Percentiles rank a stretch among this genome's conserved stretches.
These are phyloP conservation scores for Coemansia umbellata DNA, from an alignment of 192 early-diverging fungal genomes.

Conservation along the genomic window DNA sequence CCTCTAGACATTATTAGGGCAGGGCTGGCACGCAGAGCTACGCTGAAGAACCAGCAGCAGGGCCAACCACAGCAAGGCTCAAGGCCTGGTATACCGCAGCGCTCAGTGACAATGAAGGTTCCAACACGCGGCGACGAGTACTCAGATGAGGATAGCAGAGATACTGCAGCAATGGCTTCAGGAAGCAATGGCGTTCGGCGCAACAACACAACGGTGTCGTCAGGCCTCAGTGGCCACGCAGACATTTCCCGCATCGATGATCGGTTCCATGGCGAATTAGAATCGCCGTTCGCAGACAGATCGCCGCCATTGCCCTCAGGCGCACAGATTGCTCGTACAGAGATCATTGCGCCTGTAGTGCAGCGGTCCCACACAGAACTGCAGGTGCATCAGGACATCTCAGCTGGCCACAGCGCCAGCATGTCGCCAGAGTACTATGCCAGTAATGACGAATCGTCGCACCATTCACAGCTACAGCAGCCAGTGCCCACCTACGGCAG, in stretches of 20 bases:
- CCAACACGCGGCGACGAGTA: slow-evolving; percentile 9
- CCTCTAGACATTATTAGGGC: slow-evolving; percentile 50
- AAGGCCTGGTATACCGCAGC: slow-evolving; percentile 20
- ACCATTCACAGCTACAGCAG: not conserved
- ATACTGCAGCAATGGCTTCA: not conserved
- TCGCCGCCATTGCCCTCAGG: not conserved
- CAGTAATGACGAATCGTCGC: not conserved
- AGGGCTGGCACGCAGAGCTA: slow-evolving; percentile 41
- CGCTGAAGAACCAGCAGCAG: slow-evolving; percentile 44
- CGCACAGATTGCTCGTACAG: slow-evolving; percentile 36
- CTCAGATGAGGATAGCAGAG: slow-evolving; percentile 7
- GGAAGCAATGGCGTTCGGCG: not conserved
- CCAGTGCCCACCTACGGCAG: slow-evolving; percentile 1
- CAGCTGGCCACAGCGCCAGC: slow-evolving; percentile 8
- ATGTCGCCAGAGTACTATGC: slow-evolving; percentile 21
- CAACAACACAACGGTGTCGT: slow-evolving; percentile 1
- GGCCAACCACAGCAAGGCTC: slow-evolving; percentile 15
- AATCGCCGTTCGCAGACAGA: slow-evolving; percentile 1
- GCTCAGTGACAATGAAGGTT: slow-evolving; percentile 30
- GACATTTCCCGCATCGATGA: no score
- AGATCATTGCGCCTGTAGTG: slow-evolving; percentile 40
- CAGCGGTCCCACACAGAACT: slow-evolving; percentile 29
- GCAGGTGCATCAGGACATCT: slow-evolving; percentile 7
- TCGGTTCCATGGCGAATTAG: no score
- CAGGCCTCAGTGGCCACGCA: no score